Percentiles rank a stretch among this genome's conserved stretches.
Evolutionary conservation across 305 asterid species (phyloP).

Genomic region (Withania somnifera): DNA sequence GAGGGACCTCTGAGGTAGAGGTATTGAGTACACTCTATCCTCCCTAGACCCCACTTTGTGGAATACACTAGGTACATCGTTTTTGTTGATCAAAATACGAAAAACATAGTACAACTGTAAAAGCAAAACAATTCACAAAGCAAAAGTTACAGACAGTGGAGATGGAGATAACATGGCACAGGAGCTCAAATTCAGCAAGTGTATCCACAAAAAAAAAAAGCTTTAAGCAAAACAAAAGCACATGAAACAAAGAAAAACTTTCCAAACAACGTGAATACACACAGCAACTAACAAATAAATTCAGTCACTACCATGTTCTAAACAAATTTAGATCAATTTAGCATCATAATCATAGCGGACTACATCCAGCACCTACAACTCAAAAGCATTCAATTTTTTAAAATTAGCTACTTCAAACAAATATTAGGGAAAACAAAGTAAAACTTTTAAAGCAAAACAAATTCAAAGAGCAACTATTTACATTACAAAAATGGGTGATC

Average conservation of each 20-base stretch:
- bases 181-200: slow-evolving; percentile 1
- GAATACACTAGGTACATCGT: no score
- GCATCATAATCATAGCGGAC: neutral
- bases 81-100: no score
- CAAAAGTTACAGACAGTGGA: neutral
- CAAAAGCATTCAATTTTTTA: neutral
- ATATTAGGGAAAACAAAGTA: neutral
- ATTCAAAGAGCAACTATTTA: neutral
- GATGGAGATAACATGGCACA: slow-evolving; percentile 28
- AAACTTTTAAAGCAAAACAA: neutral
- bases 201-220: neutral
- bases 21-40: no score
- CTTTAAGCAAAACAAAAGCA: neutral
- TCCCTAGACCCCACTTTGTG: no score
- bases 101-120: neutral
- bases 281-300: neutral
- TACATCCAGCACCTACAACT: neutral
- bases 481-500: neutral
- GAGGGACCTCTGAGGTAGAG: no score
- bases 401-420: neutral
- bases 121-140: neutral
- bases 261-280: neutral
- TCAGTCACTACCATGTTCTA: neutral
- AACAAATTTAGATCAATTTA: neutral
- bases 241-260: neutral